Percentiles rank a stretch among this genome's conserved stretches.
These are phyloP conservation scores for Pichia sp. DNA, from an alignment of 1,139 yeast species.

Conservation along the genomic window DNA sequence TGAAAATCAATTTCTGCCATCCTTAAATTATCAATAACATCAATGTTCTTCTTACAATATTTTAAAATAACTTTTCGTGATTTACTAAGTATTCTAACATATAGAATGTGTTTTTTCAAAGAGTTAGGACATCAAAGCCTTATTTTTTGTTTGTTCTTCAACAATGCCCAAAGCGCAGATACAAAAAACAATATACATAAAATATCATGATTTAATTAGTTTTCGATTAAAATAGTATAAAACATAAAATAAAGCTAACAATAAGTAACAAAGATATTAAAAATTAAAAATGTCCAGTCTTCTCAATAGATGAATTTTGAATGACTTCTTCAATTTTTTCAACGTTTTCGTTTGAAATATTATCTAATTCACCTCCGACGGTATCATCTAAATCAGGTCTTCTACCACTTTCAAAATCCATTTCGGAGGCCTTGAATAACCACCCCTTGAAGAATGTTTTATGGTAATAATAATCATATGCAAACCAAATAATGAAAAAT, in stretches of 20 bases:
- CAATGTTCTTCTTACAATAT: no score
- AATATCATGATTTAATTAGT: neutral
- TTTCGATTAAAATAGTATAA: neutral
- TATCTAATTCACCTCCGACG: conserved; percentile 17
- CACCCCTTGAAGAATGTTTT: conserved; percentile 25
- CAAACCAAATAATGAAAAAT: conserved; percentile 39
- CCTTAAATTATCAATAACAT: no score
- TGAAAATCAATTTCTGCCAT: no score
- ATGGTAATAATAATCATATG: conserved; percentile 30
- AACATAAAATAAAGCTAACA: neutral
- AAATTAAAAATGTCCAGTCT: neutral
- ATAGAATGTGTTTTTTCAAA: no score
- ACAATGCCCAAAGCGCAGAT: no score
- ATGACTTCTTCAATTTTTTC: neutral
- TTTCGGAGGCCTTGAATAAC: conserved; percentile 32
- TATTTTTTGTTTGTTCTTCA: no score
- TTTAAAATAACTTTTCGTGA: no score
- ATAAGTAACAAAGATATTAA: neutral
- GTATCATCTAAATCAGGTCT: conserved; percentile 28
- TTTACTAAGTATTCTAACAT: no score
- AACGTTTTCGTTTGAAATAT: conserved; percentile 1
- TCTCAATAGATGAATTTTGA: conserved; percentile 2
- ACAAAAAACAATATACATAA: neutral
- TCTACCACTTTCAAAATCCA: conserved; percentile 47
- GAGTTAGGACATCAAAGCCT: no score